Evolutionary conservation across 1,284 basidiomycete genomes (phyloP), one percentile per base, ranked within the genome.

Genomic region (Ganoderma lucidum): DNA sequence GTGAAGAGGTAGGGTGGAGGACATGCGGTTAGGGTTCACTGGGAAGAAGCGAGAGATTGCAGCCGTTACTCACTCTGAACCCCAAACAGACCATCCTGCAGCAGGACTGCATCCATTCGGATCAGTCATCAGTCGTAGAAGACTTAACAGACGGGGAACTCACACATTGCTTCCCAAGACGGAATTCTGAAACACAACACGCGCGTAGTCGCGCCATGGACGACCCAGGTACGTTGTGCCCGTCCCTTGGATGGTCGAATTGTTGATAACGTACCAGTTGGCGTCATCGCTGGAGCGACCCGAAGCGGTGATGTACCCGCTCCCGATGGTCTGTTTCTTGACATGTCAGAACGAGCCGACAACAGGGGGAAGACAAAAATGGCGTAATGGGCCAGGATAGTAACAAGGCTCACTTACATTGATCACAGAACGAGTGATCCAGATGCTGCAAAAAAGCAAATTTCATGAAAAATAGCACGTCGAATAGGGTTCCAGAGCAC

Each of bases 281-380:
- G 73, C 65, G 73, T 88, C 86, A 65, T 84, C 78, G 2, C 82
- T 80, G 67, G 82, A 76, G 60, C 87, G 82, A 37, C 87, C 87
- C 66, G 81, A 86, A 1, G 88, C 88, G 19, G 87, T 88, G 63
- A 88, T 81, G 64, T 75, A 87, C 1, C 87, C 87, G 53, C 80
- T 76, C 48, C 80, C 83, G 42, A 77, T 72, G 32, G 76, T 77
- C 76, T 77, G 63, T 35, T 45, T 56, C 6, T 6, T 61, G 53
- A 15, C 30, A 56, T 41, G 37, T 63, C 37, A 60, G 56, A 60
- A 59, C 42, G 23, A n/a, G 37, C 19, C 32, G n/a, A 10, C 37
- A 45, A 58, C 63, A 19, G 37, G n/a, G 48, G 6, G 35, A 23
- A 17, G 42, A 62, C 41, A 23, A 53, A 35, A 42, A 61, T 61